Percentiles rank a stretch among this genome's conserved stretches.
phyloP scores from a whole-genome alignment of 2,329 filamentous ascomycete genomes.

The Aspergillus quadrilineatus region DNA sequence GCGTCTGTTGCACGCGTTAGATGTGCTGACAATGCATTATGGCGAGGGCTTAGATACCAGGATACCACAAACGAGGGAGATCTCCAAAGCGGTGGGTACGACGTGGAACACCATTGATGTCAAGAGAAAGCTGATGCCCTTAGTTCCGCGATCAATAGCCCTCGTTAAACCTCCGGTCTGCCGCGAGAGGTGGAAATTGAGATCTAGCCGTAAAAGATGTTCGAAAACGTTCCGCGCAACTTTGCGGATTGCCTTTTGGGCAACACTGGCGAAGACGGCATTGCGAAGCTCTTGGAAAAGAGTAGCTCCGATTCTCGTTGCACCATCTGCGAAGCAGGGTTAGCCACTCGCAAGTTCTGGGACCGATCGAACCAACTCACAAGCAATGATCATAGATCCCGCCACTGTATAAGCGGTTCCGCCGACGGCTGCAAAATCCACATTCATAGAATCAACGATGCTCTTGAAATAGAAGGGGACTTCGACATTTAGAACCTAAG shows the following conservation, averaged over 20 bases:
- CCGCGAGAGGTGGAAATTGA: slow-evolving; percentile 89
- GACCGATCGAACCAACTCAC: slow-evolving; percentile 42
- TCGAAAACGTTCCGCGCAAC: slow-evolving; percentile 92
- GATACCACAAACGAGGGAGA: slow-evolving; percentile 92
- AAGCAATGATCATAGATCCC: slow-evolving; percentile 89
- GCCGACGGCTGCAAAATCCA: slow-evolving; percentile 83
- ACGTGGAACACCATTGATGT: slow-evolving; percentile 99
- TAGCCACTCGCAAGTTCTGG: slow-evolving; percentile 6
- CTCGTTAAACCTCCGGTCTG: slow-evolving; percentile 93
- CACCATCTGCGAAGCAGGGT: slow-evolving; percentile 60
- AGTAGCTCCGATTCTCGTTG: slow-evolving; percentile 81
- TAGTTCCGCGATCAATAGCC: slow-evolving; percentile 94
- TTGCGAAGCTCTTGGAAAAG: slow-evolving; percentile 92
- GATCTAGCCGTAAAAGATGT: slow-evolving; percentile 81
- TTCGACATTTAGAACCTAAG: slow-evolving; percentile 81
- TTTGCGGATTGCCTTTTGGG: slow-evolving; percentile 89
- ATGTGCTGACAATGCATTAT: neutral
- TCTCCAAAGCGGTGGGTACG: slow-evolving; percentile 88
- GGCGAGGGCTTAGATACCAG: slow-evolving; percentile 51
- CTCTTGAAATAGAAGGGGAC: slow-evolving; percentile 99
- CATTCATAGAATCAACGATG: slow-evolving; percentile 96
- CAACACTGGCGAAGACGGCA: slow-evolving; percentile 93
- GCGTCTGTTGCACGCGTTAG: slow-evolving; percentile 58
- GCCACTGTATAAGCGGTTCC: slow-evolving; percentile 86
- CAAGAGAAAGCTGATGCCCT: slow-evolving; percentile 94